phyloP scores from a whole-genome alignment of 441 rosid genomes.

The Gossypium laxum region DNA sequence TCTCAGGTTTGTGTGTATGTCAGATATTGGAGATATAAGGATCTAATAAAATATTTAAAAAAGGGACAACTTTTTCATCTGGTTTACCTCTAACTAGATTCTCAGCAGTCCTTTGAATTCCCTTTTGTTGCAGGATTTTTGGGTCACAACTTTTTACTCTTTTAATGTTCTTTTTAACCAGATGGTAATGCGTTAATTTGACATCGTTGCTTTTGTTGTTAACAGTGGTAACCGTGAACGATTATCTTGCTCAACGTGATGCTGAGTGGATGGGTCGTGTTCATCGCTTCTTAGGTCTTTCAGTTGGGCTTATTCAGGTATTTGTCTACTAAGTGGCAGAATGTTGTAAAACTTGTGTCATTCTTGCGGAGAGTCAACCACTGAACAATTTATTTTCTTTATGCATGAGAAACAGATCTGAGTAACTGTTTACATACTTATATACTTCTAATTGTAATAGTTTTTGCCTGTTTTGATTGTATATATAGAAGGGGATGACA shows the following conservation, averaged over 20 bases:
- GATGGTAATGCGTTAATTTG: neutral
- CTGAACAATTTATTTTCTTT: neutral
- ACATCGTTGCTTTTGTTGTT: slow-evolving; percentile 18
- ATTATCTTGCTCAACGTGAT: slow-evolving; percentile 92
- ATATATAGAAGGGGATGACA: slow-evolving; percentile 67
- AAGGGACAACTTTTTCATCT: slow-evolving; percentile 4
- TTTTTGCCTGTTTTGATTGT: slow-evolving; percentile 11
- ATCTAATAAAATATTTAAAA: neutral
- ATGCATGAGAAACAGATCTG: neutral
- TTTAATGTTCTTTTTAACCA: neutral
- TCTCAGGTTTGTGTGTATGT: neutral
- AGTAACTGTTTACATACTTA: neutral
- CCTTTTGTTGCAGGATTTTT: neutral
- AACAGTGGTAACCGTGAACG: slow-evolving; percentile 91
- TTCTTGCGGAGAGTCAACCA: slow-evolving; percentile 4
- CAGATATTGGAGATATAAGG: slow-evolving; percentile 5
- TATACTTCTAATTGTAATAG: neutral
- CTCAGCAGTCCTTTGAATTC: neutral
- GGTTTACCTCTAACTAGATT: slow-evolving; percentile 8
- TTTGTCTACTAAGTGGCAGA: slow-evolving; percentile 3
- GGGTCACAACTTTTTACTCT: neutral
- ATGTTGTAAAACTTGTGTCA: neutral
- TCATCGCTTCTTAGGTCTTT: slow-evolving; percentile 82
- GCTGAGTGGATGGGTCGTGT: slow-evolving; percentile 99
- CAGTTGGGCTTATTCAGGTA: slow-evolving; percentile 95